Evolutionary conservation across 768 basidiomycete genomes (phyloP), one percentile per base, ranked within the genome.

Genomic region (Pilatotrama ljubarskyi): DNA sequence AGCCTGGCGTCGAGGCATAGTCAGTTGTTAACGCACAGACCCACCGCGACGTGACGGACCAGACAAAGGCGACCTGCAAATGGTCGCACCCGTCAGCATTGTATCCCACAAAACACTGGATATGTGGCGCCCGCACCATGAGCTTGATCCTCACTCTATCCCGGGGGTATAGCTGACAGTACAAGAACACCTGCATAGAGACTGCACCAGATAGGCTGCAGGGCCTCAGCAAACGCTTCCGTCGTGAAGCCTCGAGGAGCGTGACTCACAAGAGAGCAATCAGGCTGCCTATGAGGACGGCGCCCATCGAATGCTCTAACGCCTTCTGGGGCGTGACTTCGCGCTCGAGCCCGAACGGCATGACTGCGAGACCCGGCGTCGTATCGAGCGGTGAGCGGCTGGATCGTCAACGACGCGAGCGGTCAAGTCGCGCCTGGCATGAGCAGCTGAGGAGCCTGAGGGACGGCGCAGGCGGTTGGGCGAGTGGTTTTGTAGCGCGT

Each of bases 191-290:
- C 54, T 65, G 64, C 64, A 65, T 62, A 18, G 29, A 44, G 1
- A 62, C 64, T 7, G 58, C 56, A 7, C 64, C 64, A 13, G 64
- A 65, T 2, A 65, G 58, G 22, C 64, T 65, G 47, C 22, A 14
- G 2, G 14, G 6, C 40, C 3, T 25, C 37, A 14, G 9, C 2
- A 14, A 14, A 20, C 25, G 24, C 17, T 20, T 17, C n/a, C 20
- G n/a, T n/a, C n/a, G n/a, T n/a, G n/a, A 5, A 25, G 20, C 4
- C 14, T 35, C 29, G 18, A 1, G n/a, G 17, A 26, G 22, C 2
- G 29, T 0, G 25, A 57, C 63, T 14, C 38, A 64, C 63, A 64
- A 64, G 18, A 59, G 20, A 8, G 54, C 53, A 10, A 57, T 18
- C 37, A 64, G 24, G 41, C 58, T 53, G 43, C 63, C 63, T 8